Evolutionary conservation across 306 rosid genomes (phyloP).

Genomic region (Cucumis melo): DNA sequence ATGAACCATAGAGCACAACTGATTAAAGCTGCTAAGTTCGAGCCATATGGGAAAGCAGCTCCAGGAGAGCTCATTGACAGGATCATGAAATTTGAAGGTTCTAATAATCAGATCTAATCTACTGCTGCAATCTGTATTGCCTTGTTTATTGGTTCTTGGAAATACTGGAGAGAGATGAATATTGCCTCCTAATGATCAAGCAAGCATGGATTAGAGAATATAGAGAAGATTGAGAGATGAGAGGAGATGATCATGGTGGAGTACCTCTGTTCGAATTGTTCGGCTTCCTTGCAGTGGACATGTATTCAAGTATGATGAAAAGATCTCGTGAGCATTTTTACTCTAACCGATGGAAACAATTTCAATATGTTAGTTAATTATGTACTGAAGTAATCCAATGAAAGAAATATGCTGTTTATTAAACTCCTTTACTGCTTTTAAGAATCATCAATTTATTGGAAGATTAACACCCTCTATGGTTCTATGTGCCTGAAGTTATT

Average conservation of each 20-base stretch:
- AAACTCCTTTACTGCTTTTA: neutral
- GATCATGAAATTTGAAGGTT: neutral
- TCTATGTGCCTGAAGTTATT: neutral
- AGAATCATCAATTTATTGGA: neutral
- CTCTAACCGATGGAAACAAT: conserved; percentile 29
- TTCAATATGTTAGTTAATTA: neutral
- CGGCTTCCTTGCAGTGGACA: conserved; percentile 96
- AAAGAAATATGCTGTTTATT: neutral
- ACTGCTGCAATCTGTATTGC: conserved; percentile 26
- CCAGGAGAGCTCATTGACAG: neutral
- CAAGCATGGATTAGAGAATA: neutral
- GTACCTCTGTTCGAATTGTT: conserved; percentile 96
- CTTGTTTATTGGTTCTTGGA: conserved; percentile 72
- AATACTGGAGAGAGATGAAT: conserved; percentile 79
- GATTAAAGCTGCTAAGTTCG: neutral
- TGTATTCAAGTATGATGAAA: conserved; percentile 59
- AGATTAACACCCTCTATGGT: neutral
- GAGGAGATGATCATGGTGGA: neutral
- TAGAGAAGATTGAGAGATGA: neutral
- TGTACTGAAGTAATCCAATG: neutral
- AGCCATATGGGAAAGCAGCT: no score
- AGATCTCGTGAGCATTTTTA: conserved; percentile 38
- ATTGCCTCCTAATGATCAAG: conserved; percentile 63
- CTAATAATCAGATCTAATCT: neutral
- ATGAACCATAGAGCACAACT: neutral